phyloP scores from a whole-genome alignment of 148 eudicot genomes.

The Fagopyrum homotropicum region DNA sequence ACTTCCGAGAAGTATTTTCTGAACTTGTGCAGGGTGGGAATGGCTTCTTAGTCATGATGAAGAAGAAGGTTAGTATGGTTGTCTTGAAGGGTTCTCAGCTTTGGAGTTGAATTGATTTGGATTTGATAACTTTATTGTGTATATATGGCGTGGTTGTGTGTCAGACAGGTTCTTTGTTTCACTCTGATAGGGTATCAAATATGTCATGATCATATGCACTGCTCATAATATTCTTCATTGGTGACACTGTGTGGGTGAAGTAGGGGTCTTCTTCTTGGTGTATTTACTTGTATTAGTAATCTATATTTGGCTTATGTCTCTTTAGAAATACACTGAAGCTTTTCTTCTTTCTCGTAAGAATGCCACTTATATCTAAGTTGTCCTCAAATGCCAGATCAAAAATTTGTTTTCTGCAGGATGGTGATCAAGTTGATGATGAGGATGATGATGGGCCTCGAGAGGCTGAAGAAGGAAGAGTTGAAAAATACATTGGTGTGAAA shows the following conservation, averaged over 20 bases:
- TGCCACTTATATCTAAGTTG: not conserved
- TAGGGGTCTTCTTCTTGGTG: not conserved
- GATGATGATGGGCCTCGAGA: slow-evolving; percentile 89
- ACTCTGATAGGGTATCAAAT: not conserved
- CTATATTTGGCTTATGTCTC: not conserved
- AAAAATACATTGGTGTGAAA: slow-evolving; percentile 96
- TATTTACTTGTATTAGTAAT: not conserved
- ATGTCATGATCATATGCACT: not conserved
- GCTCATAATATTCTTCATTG: not conserved
- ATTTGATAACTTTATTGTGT: slow-evolving; percentile 2
- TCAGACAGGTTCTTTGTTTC: slow-evolving; percentile 3
- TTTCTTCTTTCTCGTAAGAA: not conserved
- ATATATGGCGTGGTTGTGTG: not conserved
- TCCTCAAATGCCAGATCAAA: slow-evolving; percentile 8
- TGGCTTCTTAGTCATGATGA: slow-evolving; percentile 92
- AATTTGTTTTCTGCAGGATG: slow-evolving; percentile 48
- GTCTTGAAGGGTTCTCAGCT: not conserved
- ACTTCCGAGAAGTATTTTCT: slow-evolving; percentile 94
- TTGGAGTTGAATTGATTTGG: slow-evolving; percentile 4
- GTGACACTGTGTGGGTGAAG: not conserved
- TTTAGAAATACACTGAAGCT: not conserved
- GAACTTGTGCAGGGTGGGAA: slow-evolving; percentile 99
- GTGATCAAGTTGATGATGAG: slow-evolving; percentile 76
- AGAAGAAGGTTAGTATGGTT: slow-evolving; percentile 71
- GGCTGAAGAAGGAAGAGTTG: slow-evolving; percentile 87